Percentiles rank a stretch among this genome's conserved stretches.
phyloP scores from a whole-genome alignment of 768 basidiomycete genomes.

The Russula virescens region DNA sequence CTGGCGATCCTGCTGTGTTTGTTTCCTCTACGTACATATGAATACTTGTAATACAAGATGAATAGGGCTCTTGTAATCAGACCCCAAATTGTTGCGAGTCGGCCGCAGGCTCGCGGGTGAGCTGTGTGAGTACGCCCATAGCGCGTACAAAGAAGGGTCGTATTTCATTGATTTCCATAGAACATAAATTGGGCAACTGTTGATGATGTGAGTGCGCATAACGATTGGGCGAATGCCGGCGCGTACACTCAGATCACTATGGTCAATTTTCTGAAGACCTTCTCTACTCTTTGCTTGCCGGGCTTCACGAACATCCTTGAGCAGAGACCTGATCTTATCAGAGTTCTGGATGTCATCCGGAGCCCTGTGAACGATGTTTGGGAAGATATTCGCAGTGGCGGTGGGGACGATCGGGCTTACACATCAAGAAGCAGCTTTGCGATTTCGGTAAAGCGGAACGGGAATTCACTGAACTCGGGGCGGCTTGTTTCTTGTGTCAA shows the following conservation, averaged over 20 bases:
- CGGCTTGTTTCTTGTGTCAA: constrained; percentile 69
- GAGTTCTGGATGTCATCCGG: constrained; percentile 84
- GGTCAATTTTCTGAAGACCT: constrained; percentile 74
- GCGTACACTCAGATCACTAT: constrained; percentile 74
- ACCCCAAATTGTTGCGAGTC: constrained; percentile 7
- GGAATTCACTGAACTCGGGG: constrained; percentile 70
- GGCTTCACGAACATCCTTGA: constrained; percentile 95
- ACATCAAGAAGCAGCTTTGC: constrained; percentile 90
- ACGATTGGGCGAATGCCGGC: not conserved
- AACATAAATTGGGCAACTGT: constrained; percentile 78
- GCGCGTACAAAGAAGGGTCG: constrained; percentile 82
- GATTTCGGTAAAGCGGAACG: constrained; percentile 85
- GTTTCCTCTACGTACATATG: not conserved
- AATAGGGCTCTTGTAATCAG: not conserved
- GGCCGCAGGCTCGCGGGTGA: constrained; percentile 32
- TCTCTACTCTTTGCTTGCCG: constrained; percentile 90
- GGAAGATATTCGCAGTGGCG: not conserved
- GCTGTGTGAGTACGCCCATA: constrained; percentile 66
- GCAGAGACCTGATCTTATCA: constrained; percentile 74
- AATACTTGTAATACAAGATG: not conserved
- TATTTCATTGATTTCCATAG: constrained; percentile 94
- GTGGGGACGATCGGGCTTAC: constrained; percentile 43
- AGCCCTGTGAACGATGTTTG: constrained; percentile 48
- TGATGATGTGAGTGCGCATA: not conserved
- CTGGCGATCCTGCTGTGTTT: not conserved